Evolutionary conservation across 2,329 filamentous ascomycete genomes (phyloP), one percentile per base, ranked within the genome.

Genomic region (Pezicula neosporulosa): DNA sequence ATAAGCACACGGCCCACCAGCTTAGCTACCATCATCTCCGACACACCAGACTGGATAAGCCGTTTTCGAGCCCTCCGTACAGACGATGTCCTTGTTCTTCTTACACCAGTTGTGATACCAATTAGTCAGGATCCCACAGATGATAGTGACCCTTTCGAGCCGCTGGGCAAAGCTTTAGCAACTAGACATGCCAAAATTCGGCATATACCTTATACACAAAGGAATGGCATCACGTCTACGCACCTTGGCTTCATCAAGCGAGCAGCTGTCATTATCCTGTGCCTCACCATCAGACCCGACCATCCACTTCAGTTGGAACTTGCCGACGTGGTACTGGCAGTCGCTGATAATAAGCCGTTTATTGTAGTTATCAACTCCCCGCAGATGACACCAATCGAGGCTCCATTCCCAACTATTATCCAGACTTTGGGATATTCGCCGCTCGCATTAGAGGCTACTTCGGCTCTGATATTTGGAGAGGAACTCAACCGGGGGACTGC

Each of bases 171-270:
- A 55, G 78, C 82, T 42, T 67, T 92, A 45, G 80, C 82, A 45
- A 72, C 69, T 45, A 74, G 78, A 58, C 83, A 87, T 61, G 70
- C 76, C 3, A 76, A 75, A 66, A 75, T 91, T 54, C 81, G 85
- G 18, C 88, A 91, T 64, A 81, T 90, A 41, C 86, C 88, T 6
- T 92, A 89, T 61, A 81, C 83, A 5, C 78, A 82, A 44, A 75
- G 76, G 48, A 60, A 64, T 50, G 63, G 63, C 77, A 80, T 42
- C 83, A 91, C 66, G 70, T 77, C 45, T 54, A 60, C 62, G 48
- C 59, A 66, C 56, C 49, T 67, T 44, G 59, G 62, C 47, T 60
- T 66, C 56, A 59, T 68, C 55, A 60, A 63, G 59, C 52, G 62
- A 55, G 56, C 62, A 51, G 60, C 69, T 35, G 57, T 67, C 12